phyloP scores from a whole-genome alignment of 495 filamentous ascomycete genomes.

The Podospora anserina region DNA sequence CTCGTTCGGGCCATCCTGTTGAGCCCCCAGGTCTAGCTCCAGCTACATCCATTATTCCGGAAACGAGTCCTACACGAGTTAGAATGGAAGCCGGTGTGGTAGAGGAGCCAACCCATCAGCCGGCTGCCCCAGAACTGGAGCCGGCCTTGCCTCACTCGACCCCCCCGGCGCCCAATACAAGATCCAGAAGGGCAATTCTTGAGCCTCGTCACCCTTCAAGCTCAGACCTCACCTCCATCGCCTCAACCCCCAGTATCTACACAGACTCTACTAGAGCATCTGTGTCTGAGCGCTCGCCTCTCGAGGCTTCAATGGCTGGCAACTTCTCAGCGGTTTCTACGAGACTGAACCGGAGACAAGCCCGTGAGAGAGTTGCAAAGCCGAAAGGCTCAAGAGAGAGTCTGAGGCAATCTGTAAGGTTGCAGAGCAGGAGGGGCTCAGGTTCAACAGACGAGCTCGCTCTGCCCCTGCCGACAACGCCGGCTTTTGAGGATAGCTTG shows the following conservation, averaged over 20 bases:
- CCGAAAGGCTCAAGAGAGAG: slow-evolving; percentile 28
- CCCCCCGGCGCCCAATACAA: slow-evolving; percentile 30
- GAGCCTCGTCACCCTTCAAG: neutral
- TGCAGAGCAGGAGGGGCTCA: slow-evolving; percentile 28
- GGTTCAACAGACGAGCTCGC: slow-evolving; percentile 43
- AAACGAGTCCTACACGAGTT: neutral
- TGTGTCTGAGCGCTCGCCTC: slow-evolving; percentile 10
- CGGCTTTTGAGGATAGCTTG: slow-evolving; percentile 34
- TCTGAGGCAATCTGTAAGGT: slow-evolving; percentile 26
- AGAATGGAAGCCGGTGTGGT: neutral
- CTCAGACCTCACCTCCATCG: neutral
- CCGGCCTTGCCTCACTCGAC: slow-evolving; percentile 26
- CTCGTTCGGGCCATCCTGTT: neutral
- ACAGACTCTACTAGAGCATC: slow-evolving; percentile 24
- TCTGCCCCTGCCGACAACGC: slow-evolving; percentile 24
- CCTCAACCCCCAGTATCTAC: neutral
- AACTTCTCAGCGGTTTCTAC: slow-evolving; percentile 36
- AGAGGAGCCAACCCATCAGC: neutral
- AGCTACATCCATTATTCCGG: neutral
- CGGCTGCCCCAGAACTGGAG: neutral
- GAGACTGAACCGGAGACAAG: slow-evolving; percentile 28
- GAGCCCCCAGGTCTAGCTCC: neutral
- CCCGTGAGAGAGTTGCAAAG: slow-evolving; percentile 22
- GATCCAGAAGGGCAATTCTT: slow-evolving; percentile 18
- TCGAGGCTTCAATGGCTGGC: neutral